These are phyloP conservation scores for Pycnococcus provasolii DNA, from an alignment of 139 green algal species.

Conservation along the genomic window DNA sequence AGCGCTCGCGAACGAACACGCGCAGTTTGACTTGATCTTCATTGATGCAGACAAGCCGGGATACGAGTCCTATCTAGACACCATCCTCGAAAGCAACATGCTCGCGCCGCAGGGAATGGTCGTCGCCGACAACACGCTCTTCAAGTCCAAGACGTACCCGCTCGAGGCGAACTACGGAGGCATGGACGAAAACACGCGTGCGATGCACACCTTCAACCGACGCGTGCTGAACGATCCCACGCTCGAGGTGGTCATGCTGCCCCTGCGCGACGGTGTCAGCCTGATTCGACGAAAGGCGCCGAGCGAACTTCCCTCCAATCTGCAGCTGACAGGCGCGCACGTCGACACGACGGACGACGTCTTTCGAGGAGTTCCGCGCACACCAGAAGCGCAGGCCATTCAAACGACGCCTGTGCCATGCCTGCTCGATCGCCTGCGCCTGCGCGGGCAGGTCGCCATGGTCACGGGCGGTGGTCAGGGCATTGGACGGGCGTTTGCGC, in stretches of 20 bases:
- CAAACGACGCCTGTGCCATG: neutral
- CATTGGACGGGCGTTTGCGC: conserved; percentile 42
- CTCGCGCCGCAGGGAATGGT: conserved; percentile 34
- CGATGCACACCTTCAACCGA: no score
- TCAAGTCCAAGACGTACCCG: no score
- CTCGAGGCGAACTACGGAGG: no score
- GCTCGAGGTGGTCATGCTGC: no score
- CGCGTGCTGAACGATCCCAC: no score
- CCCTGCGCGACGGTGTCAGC: no score
- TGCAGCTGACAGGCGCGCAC: conserved; percentile 5
- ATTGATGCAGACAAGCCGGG: conserved; percentile 46
- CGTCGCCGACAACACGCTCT: conserved; percentile 43
- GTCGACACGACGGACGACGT: neutral
- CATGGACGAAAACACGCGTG: no score
- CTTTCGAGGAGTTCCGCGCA: neutral
- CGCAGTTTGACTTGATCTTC: conserved; percentile 38
- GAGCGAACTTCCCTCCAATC: conserved; percentile 12
- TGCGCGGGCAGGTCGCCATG: conserved; percentile 36
- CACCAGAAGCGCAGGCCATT: neutral
- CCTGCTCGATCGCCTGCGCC: conserved; percentile 24
- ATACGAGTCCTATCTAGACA: conserved; percentile 38
- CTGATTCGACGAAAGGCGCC: no score
- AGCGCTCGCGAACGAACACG: no score
- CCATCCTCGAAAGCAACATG: conserved; percentile 39
- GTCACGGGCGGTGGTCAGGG: conserved; percentile 43